Evolutionary conservation across 345 rosid genomes (phyloP).

Genomic region (Arabidopsis suecica): DNA sequence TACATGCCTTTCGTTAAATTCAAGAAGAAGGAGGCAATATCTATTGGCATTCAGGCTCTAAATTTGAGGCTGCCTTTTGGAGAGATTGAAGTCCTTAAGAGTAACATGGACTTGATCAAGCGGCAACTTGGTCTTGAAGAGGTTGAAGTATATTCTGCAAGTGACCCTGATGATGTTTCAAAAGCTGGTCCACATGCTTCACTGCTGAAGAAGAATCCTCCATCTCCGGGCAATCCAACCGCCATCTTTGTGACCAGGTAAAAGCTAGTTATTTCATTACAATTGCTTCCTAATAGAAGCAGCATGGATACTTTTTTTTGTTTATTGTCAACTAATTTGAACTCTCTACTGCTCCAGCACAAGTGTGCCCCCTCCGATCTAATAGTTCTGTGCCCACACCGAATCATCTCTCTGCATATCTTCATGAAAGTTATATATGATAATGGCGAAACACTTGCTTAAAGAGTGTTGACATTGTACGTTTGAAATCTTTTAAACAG

Average conservation of each 20-base stretch:
- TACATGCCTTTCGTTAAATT: constrained; percentile 94
- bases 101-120: constrained; percentile 80
- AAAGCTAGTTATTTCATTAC: constrained; percentile 27
- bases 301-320: background rate
- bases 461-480: background rate
- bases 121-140: constrained; percentile 75
- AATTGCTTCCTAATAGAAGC: constrained; percentile 2
- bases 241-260: constrained; percentile 71
- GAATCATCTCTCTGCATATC: background rate
- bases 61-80: constrained; percentile 85
- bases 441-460: too few relatives aligned
- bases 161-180: constrained; percentile 51
- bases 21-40: constrained; percentile 77
- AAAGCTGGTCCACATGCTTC: constrained; percentile 65
- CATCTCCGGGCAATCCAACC: constrained; percentile 85
- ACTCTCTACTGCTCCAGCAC: background rate
- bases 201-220: constrained; percentile 67
- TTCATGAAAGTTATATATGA: background rate
- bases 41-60: constrained; percentile 73
- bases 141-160: constrained; percentile 60
- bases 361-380: constrained; percentile 1
- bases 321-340: background rate
- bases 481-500: background rate
- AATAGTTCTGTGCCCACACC: background rate
- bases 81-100: constrained; percentile 77